Base-by-base conservation (phyloP, 352 stramenopile species). In the Phytopythium boreale region DNA sequence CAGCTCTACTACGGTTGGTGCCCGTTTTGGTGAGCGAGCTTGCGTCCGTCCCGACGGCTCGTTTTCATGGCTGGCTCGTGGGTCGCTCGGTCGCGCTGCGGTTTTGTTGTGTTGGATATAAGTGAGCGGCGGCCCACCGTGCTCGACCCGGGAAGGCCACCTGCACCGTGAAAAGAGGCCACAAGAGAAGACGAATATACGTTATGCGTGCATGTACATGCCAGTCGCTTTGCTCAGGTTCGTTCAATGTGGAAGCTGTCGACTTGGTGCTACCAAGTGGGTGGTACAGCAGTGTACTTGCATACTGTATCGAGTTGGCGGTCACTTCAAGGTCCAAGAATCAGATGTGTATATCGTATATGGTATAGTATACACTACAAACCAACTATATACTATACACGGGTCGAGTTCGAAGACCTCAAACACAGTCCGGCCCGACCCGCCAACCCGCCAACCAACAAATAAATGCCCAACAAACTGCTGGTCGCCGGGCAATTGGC, bases 1-100 rank as follows among this genome's bases (percentile, higher is more conserved):
- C 97, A 99, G 71, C 76, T 98, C 19, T 99, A 99, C 73, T 97
- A 99, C 71, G 98, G 98, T 44, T 99, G 97, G 97, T 99, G 86
- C 74, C 88, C 88, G 34, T 96, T 96, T 68, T 96, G 88, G 88
- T 96, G 82, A 72, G 20, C n/a, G 10, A 1, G 3, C 50, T 8
- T 47, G 24, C 5, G 46, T n/a, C n/a, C 29, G 29, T 34, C 7
- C 29, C 29, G 29, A 34, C 7, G 29, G 29, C 29, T 7, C 3
- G 29, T 34, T 7, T 34, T 34, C 4, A 7, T 34, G 29, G 29
- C 7, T 3, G 29, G 29, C 29, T 34, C 29, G 29, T 34, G 29
- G 29, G 29, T 34, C 29, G 29, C 29, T 34, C 29, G 29, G 29
- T 34, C 7, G 22, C 27, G 20, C 47, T 55, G 47, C 17, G 29